Conservation (phyloP, 371 early-diverging fungal genomes). For the Encephalitozoon romaleae region DNA sequence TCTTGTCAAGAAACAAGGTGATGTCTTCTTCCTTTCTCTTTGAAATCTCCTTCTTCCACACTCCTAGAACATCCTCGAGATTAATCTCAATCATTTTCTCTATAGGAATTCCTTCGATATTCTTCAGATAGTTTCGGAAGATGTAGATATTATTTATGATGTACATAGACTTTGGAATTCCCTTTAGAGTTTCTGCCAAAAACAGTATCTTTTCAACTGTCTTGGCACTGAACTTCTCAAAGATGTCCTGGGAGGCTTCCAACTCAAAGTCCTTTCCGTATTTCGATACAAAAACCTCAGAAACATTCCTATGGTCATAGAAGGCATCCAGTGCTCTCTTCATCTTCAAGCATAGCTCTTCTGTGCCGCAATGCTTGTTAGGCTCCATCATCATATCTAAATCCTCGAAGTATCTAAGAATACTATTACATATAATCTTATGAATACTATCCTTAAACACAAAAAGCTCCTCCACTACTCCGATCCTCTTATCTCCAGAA, state of each 20-base stretch:
- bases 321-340: conserved; percentile 17
- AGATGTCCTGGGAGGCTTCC: not conserved
- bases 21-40: conserved; percentile 7
- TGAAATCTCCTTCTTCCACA: conserved; percentile 34
- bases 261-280: conserved; percentile 35
- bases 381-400: conserved; percentile 14
- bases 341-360: not conserved
- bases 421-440: conserved; percentile 40
- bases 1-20: conserved; percentile 20
- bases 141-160: conserved; percentile 38
- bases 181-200: conserved; percentile 12
- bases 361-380: conserved; percentile 13
- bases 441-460: conserved; percentile 41
- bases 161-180: conserved; percentile 31
- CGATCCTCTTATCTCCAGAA: conserved; percentile 2
- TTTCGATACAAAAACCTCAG: conserved; percentile 22
- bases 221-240: conserved; percentile 9
- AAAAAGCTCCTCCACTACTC: conserved; percentile 38
- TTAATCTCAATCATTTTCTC: conserved; percentile 8
- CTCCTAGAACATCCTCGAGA: conserved; percentile 4
- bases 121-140: conserved; percentile 10
- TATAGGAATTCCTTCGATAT: not conserved
- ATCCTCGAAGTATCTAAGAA: conserved; percentile 22
- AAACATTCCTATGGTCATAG: not conserved
- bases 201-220: conserved; percentile 8